Evolutionary conservation across 345 rosid species (phyloP), one percentile per base, ranked within the genome.

Genomic region (Camelina neglecta): DNA sequence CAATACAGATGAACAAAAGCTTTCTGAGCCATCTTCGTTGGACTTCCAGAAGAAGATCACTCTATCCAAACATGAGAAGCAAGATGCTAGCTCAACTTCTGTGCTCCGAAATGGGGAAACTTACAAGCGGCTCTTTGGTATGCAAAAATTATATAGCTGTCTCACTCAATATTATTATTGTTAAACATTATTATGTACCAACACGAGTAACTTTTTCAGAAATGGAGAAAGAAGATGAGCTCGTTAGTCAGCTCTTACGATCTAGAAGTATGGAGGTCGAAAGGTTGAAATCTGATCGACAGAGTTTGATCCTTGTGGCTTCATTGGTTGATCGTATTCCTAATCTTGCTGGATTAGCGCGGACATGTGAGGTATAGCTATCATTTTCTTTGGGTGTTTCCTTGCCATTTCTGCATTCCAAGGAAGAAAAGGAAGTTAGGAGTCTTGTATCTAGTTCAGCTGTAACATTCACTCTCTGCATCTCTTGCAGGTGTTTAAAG

Each of bases 321-420:
- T 94, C 97, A 57, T 77, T 94, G 42, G 81, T 92, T 74, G 96
- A 94, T 80, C 93, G 98, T 42, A 87, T 92, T 65, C 98, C 98
- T 57, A 94, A 94, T 79, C 93, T 94, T 80, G 97, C 97, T 55
- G 97, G 98, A 57, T 84, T 94, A 84, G 95, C 97, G 70, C 88
- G 96, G 73, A 90, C 98, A 18, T 89, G 98, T 81, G 96, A 94
- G 95, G 98, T 92, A 78, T 59, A 57, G 7, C 62, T 42, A 11
- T 65, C 10, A 50, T 38, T 50, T 24, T 57, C 23, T 4, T n/a
- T 23, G 6, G 31, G 20, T 60, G 33, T 51, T 29, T 10, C 38
- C 16, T 39, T 61, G 4, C 69, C 74, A 42, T 54, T 50, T 42
- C 45, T 21, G 24, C 44, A 41, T 42, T 51, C 5, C 4, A 36